These are phyloP conservation scores for Ricinus communis DNA, from an alignment of 345 rosid species.

Conservation along the genomic window DNA sequence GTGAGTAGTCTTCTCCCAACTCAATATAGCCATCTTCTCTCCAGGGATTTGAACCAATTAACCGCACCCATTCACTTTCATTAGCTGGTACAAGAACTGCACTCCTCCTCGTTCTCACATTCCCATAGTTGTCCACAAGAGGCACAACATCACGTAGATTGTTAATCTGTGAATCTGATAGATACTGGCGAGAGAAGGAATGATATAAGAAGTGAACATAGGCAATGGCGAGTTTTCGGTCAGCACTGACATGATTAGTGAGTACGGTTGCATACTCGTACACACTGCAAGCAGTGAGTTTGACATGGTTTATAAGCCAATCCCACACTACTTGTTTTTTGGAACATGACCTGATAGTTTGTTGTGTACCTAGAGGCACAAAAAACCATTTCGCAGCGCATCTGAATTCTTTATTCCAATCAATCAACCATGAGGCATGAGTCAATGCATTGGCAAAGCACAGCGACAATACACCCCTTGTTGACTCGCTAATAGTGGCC, in stretches of 20 bases:
- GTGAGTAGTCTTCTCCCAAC: conserved; percentile 52
- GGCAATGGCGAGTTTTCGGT: conserved; percentile 39
- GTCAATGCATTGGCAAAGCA: conserved; percentile 18
- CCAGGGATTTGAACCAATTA: conserved; percentile 60
- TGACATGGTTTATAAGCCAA: conserved; percentile 42
- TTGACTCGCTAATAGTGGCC: conserved; percentile 32
- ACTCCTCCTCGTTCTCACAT: conserved; percentile 15
- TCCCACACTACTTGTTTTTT: conserved; percentile 21
- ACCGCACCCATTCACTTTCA: conserved; percentile 58
- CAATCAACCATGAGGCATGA: conserved; percentile 47
- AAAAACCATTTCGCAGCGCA: conserved; percentile 36
- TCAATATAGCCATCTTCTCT: conserved; percentile 43
- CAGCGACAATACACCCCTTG: background rate
- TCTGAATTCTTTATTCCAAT: conserved; percentile 53
- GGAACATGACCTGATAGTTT: conserved; percentile 29
- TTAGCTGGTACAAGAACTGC: conserved; percentile 68
- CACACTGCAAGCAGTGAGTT: conserved; percentile 18
- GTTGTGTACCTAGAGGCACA: conserved; percentile 40
- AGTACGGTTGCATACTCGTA: conserved; percentile 34
- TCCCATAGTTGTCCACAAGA: conserved; percentile 53
- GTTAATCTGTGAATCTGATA: conserved; percentile 28
- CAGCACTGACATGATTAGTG: conserved; percentile 15
- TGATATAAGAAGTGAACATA: conserved; percentile 59
- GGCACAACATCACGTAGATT: conserved; percentile 44
- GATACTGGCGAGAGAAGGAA: conserved; percentile 24